phyloP scores from a whole-genome alignment of 2,329 filamentous ascomycete genomes.

The Rhinocladiella similis region DNA sequence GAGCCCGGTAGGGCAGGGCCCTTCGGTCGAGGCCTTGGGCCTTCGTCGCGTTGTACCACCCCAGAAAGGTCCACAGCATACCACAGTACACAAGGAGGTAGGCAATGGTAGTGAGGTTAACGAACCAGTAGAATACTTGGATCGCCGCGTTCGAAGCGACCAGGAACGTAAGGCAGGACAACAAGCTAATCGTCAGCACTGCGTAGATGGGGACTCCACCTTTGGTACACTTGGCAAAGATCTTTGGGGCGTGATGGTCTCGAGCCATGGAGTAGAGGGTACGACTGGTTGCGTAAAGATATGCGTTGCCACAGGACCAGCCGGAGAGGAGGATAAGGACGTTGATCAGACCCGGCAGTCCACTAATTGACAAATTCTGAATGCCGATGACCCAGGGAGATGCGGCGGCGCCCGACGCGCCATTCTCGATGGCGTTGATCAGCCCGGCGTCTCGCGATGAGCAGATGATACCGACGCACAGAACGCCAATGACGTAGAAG shows the following conservation, averaged over 20 bases:
- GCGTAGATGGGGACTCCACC: conserved; percentile 63
- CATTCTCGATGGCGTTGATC: too few species aligned
- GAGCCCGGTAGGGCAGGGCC: conserved; percentile 66
- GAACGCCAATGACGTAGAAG: conserved; percentile 72
- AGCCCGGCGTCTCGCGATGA: conserved; percentile 62
- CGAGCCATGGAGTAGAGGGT: conserved; percentile 55
- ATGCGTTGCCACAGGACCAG: conserved; percentile 58
- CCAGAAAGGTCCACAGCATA: conserved; percentile 68
- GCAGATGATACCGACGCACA: conserved; percentile 69
- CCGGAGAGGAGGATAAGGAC: conserved; percentile 56
- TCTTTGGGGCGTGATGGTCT: conserved; percentile 53
- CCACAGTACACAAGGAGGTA: conserved; percentile 64
- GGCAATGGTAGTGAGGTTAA: conserved; percentile 52
- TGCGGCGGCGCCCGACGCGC: conserved; percentile 41
- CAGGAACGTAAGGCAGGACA: conserved; percentile 53
- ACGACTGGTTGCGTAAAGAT: conserved; percentile 55
- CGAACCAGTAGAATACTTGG: conserved; percentile 62
- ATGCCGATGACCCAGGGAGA: conserved; percentile 59
- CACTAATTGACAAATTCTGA: too few species aligned
- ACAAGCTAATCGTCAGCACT: conserved; percentile 51
- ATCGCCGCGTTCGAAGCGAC: conserved; percentile 46
- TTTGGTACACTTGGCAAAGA: conserved; percentile 60
- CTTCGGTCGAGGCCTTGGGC: conserved; percentile 68
- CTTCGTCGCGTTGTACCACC: conserved; percentile 66
- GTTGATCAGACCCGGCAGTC: conserved; percentile 57